A percentile compares a stretch with the other conserved stretches of the same genome.
Conservation (phyloP, 805 yeast genomes). For the Barnettozyma vustinii region DNA sequence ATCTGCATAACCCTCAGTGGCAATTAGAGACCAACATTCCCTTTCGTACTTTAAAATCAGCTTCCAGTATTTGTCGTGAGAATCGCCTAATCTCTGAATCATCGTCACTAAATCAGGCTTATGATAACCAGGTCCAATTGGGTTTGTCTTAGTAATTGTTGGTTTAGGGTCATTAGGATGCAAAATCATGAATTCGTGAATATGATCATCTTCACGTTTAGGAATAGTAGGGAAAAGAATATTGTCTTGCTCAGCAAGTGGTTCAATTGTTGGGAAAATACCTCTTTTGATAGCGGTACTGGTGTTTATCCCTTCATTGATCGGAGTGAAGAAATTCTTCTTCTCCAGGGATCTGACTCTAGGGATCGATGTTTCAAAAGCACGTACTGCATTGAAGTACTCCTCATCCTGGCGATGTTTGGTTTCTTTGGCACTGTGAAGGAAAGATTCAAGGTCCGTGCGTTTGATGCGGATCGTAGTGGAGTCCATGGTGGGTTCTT, state of each 20-base stretch:
- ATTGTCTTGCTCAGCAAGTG: constrained; percentile 9
- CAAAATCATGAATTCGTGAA: constrained; percentile 22
- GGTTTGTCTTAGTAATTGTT: constrained; percentile 30
- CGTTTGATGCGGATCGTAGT: constrained; percentile 6
- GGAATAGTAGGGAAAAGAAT: constrained; percentile 21
- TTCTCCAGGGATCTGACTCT: constrained; percentile 35
- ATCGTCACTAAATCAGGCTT: constrained; percentile 39
- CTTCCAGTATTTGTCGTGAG: constrained; percentile 29
- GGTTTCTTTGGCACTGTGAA: constrained; percentile 38
- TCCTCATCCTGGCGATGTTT: constrained; percentile 37
- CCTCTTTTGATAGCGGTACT: constrained; percentile 10
- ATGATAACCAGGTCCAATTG: constrained; percentile 32
- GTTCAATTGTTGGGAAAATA: constrained; percentile 13
- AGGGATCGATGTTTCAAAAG: constrained; percentile 39
- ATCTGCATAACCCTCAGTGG: constrained; percentile 35
- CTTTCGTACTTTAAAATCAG: constrained; percentile 38
- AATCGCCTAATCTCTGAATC: constrained; percentile 35
- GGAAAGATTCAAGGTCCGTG: constrained; percentile 34
- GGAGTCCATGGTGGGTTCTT: neutral
- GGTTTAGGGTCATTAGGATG: constrained; percentile 10
- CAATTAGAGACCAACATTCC: constrained; percentile 41
- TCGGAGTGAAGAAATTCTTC: constrained; percentile 37
- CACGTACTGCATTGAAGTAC: constrained; percentile 41
- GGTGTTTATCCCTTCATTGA: constrained; percentile 13
- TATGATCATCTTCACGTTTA: constrained; percentile 2